Conservation (phyloP, 73 alveolate species). For the Tetrahymena thermophila region DNA sequence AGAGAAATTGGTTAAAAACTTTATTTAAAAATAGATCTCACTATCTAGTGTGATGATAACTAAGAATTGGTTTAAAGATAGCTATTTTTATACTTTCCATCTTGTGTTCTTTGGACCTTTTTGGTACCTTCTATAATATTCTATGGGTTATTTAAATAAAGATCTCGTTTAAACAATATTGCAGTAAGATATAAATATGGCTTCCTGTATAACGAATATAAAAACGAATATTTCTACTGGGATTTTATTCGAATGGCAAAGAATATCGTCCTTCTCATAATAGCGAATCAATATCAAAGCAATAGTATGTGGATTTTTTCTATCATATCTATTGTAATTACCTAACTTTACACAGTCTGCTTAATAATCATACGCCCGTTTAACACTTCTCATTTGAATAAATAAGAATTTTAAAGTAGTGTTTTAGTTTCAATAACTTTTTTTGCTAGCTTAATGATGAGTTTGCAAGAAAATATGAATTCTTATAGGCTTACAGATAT, state of each 20-base stretch:
- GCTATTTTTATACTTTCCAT: background rate
- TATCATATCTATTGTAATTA: background rate
- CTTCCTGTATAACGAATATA: constrained; percentile 57
- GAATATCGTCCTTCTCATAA: constrained; percentile 6
- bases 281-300: background rate
- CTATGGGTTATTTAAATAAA: background rate
- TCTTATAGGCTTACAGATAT: background rate
- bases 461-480: background rate
- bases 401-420: background rate
- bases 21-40: background rate
- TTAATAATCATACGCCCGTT: background rate
- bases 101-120: background rate
- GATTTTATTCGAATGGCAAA: constrained; percentile 34
- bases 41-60: background rate
- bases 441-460: background rate
- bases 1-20: background rate
- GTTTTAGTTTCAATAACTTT: background rate
- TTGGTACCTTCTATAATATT: background rate
- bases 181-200: constrained; percentile 52
- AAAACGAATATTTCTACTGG: constrained; percentile 56
- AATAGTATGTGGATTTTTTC: background rate
- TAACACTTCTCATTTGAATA: background rate
- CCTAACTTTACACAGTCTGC: background rate
- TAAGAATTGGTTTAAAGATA: background rate
- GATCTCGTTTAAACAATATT: constrained; percentile 3